Percentiles rank a stretch among this genome's conserved stretches.
phyloP scores from a whole-genome alignment of 768 basidiomycete genomes.

The Agaricus sinodeliciosus region DNA sequence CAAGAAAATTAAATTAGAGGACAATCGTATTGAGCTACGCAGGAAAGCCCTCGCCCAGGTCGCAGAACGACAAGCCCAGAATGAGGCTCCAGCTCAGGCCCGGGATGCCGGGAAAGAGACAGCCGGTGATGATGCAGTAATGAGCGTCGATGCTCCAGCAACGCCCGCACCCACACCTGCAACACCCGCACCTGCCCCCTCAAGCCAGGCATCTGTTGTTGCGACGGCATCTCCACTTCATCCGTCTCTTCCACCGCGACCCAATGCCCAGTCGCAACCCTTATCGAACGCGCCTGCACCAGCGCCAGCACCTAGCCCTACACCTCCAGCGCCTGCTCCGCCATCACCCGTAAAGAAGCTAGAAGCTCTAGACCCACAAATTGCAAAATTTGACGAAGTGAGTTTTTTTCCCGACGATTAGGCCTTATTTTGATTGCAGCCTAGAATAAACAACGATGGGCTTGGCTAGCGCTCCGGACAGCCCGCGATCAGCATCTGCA shows the following conservation, averaged over 20 bases:
- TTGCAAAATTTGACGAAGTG: slow-evolving; percentile 61
- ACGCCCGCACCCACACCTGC: slow-evolving; percentile 13
- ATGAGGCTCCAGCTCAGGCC: background rate
- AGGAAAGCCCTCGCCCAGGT: slow-evolving; percentile 31
- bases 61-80: slow-evolving; percentile 23
- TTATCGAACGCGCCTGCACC: slow-evolving; percentile 20
- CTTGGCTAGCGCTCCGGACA: slow-evolving; percentile 77
- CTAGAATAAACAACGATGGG: slow-evolving; percentile 70
- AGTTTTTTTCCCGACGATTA: slow-evolving; percentile 9
- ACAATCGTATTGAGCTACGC: slow-evolving; percentile 51
- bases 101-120: background rate
- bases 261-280: slow-evolving; percentile 29
- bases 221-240: slow-evolving; percentile 42
- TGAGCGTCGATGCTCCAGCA: slow-evolving; percentile 13
- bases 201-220: slow-evolving; percentile 23
- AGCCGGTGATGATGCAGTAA: slow-evolving; percentile 9
- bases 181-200: slow-evolving; percentile 16
- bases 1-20: slow-evolving; percentile 63
- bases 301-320: slow-evolving; percentile 22
- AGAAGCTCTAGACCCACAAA: slow-evolving; percentile 38
- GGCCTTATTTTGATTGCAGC: slow-evolving; percentile 6
- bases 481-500: slow-evolving; percentile 68
- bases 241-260: slow-evolving; percentile 69
- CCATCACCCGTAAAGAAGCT: slow-evolving; percentile 15
- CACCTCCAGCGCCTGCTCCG: slow-evolving; percentile 20